Base-by-base conservation (phyloP, 192 early-diverging fungal genomes). In the Spizellomyces punctatus region DNA sequence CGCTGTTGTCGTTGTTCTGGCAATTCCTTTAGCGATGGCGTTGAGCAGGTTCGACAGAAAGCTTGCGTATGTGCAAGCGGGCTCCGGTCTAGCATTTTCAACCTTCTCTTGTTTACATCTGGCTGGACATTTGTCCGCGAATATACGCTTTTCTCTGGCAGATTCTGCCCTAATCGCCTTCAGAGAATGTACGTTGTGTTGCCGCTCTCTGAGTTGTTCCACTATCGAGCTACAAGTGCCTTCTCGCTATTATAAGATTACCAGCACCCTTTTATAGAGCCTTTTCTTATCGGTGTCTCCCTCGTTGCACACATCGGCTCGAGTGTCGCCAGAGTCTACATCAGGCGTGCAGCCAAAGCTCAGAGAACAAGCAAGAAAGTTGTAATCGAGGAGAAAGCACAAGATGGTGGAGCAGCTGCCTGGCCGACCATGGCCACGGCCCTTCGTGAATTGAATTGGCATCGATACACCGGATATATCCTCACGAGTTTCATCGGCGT, bases 71-170 rank as follows among this genome's bases (percentile, higher is more conserved):
- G 21, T 67, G 21, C 66, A 67, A 41, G 50, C 41, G 10, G 61
- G 19, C 2, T 76, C 74, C 17, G 74, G 74, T 17, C 68, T 76
- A 17, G 60, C 64, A 14, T 70, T 76, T 59, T 69, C 74, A 12
- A 21, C 61, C 22, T 76, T 76, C 60, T 47, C 61, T 6, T 6
- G 64, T 10, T 58, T 76, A 17, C 74, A 76, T 54, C 44, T 76
- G n/a, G 41, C 45, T n/a, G 74, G 74, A 8, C 74, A 76, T 58
- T 17, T 63, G 1, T 46, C 67, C 5, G 54, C 67, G 12, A 63
- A 10, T 44, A 8, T 76, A 52, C 19, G 61, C 49, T 76, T 70
- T 47, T 54, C 48, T 45, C 41, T 43, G 17, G 66, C 74, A 6
- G 67, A 70, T 17, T 22, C 62, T 9, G 74, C 74, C 0, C 19